These are phyloP conservation scores for Candida ulmi DNA, from an alignment of 805 yeast genomes.

Conservation along the genomic window DNA sequence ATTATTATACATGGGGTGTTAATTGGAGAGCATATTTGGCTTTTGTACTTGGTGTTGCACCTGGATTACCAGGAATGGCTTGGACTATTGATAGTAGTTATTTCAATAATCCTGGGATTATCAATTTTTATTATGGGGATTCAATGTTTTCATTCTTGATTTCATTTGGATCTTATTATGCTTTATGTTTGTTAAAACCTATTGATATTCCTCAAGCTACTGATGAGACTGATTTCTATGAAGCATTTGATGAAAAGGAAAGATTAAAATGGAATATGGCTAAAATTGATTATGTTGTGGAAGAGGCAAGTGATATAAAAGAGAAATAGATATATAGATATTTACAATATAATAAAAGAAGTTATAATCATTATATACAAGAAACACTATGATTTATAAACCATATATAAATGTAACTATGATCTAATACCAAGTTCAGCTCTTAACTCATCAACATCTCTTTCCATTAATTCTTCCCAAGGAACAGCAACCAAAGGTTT, in stretches of 20 bases:
- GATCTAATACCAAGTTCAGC: constrained; percentile 52
- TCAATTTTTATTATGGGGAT: constrained; percentile 38
- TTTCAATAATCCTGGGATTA: constrained; percentile 30
- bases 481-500: constrained; percentile 80
- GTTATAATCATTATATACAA: too few relatives aligned
- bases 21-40: constrained; percentile 37
- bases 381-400: too few relatives aligned
- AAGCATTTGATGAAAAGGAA: constrained; percentile 32
- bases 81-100: constrained; percentile 27
- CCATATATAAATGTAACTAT: neutral
- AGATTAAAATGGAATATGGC: constrained; percentile 7
- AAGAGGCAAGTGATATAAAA: too few relatives aligned
- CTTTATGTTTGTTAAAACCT: constrained; percentile 32
- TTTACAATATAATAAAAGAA: too few relatives aligned
- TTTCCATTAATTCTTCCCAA: constrained; percentile 81
- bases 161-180: constrained; percentile 33
- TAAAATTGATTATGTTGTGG: neutral
- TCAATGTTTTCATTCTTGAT: constrained; percentile 36
- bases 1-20: constrained; percentile 34
- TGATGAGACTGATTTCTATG: constrained; percentile 37
- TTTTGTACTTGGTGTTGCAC: constrained; percentile 36
- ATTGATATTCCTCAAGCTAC: constrained; percentile 25
- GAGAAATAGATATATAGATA: too few relatives aligned
- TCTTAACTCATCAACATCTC: constrained; percentile 69
- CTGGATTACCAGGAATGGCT: constrained; percentile 45